Percentiles rank a stretch among this genome's conserved stretches.
These are phyloP conservation scores for Coccomyxa sp. DNA, from an alignment of 139 green algal genomes.

Conservation along the genomic window DNA sequence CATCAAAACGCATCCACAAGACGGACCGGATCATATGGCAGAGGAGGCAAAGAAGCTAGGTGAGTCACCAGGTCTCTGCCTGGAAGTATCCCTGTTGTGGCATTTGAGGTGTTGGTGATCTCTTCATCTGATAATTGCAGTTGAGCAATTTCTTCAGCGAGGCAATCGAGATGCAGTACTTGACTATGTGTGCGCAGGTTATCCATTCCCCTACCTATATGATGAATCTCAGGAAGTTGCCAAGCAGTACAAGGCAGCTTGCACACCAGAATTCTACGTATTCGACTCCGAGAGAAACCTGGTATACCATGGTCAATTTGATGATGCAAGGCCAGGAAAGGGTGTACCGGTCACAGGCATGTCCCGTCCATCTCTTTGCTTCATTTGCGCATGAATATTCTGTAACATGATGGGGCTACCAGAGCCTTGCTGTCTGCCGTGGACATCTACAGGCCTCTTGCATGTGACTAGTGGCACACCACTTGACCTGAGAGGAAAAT, in stretches of 20 bases:
- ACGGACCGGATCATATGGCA: constrained; percentile 68
- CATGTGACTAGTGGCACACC: background rate
- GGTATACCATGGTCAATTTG: constrained; percentile 79
- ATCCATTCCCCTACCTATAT: constrained; percentile 65
- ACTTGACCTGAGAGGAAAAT: background rate
- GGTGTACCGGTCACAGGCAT: constrained; percentile 34
- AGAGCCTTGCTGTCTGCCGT: too few relatives aligned
- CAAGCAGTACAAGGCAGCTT: constrained; percentile 71
- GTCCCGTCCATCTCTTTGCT: too few relatives aligned
- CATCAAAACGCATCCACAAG: constrained; percentile 64
- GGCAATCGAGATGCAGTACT: background rate
- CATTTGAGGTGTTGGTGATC: too few relatives aligned
- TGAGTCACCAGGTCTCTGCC: background rate
- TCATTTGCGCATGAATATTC: too few relatives aligned
- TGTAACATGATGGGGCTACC: too few relatives aligned
- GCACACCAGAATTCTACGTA: constrained; percentile 80
- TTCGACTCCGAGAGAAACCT: constrained; percentile 54
- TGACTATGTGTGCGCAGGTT: constrained; percentile 13
- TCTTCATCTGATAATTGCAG: too few relatives aligned
- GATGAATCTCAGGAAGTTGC: constrained; percentile 76
- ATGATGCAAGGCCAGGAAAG: constrained; percentile 49
- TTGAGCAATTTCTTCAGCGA: too few relatives aligned
- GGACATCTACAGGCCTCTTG: background rate
- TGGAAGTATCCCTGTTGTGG: too few relatives aligned
- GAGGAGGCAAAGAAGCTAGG: constrained; percentile 29